Evolutionary conservation across 2,329 filamentous ascomycete species (phyloP), one percentile per base, ranked within the genome.

Genomic region (Colletotrichum orbiculare): DNA sequence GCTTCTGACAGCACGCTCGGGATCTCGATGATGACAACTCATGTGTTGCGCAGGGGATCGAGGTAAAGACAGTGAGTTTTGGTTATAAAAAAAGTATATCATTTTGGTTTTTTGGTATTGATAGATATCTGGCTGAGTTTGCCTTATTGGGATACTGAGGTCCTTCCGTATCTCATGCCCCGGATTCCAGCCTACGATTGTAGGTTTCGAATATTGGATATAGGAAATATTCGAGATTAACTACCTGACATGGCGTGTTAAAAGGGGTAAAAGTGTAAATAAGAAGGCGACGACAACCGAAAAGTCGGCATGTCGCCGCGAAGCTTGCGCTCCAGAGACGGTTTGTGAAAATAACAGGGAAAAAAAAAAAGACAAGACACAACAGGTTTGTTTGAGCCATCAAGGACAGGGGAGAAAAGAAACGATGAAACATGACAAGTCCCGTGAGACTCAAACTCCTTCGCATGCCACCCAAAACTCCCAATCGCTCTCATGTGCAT

Each of bases 151-250:
- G 62, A 61, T 61, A 47, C 55, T 52, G 57, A 56, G 39, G 12
- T n/a, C 48, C 17, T 48, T 55, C 56, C 56, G 34, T 56, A 62
- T 55, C 62, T 65, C 62, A 37, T 56, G 43, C 46, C 50, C 46
- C 39, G 39, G 41, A 58, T 56, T 65, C 46, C 62, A 65, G 57
- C 62, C 62, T 65, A 45, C 56, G 50, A 62, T 65, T 56, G 55
- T 52, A 58, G 58, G 33, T 65, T 55, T 38, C 39, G 34, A 25
- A 46, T 50, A 42, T 25, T 25, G 25, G 33, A 56, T 58, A 48
- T 49, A 60, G 25, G 52, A 56, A 62, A 61, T 17, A 17, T 17
- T 41, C 34, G 39, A 52, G 35, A 62, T 65, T 50, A 64, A 60
- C 56, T 64, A 41, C 54, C 54, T 48, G 35, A 39, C 41, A 57